phyloP scores from a whole-genome alignment of 1,284 basidiomycete genomes.

The Marasmius sp. region DNA sequence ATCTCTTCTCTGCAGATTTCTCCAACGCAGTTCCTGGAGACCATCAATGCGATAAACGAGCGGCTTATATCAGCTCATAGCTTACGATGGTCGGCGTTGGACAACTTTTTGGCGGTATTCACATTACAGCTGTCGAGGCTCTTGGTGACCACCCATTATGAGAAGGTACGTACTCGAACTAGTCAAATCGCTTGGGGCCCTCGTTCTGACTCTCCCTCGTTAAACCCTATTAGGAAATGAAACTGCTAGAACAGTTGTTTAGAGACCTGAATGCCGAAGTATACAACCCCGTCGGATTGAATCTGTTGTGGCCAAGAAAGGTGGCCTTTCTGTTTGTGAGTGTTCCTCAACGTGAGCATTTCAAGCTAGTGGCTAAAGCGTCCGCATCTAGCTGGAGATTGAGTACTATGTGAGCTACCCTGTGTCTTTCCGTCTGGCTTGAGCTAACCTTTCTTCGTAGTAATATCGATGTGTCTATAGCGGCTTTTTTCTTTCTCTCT shows the following conservation, averaged over 20 bases:
- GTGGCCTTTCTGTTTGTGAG: conserved; percentile 85
- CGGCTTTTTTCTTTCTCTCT: neutral
- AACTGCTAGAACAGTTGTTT: conserved; percentile 58
- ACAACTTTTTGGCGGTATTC: conserved; percentile 70
- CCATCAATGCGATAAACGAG: conserved; percentile 84
- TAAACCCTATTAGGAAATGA: conserved; percentile 66
- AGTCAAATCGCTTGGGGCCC: neutral
- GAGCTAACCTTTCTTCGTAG: neutral
- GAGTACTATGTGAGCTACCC: conserved; percentile 57
- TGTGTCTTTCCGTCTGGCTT: neutral
- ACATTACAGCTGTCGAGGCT: conserved; percentile 74
- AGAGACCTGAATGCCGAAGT: conserved; percentile 63
- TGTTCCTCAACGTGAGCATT: conserved; percentile 22
- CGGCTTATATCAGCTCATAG: conserved; percentile 78
- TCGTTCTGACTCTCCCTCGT: neutral
- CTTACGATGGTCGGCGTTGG: conserved; percentile 58
- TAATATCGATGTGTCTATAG: neutral
- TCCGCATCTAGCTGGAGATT: conserved; percentile 62
- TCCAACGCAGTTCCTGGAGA: conserved; percentile 80
- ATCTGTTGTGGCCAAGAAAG: conserved; percentile 76
- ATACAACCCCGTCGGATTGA: conserved; percentile 80
- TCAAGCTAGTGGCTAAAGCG: neutral
- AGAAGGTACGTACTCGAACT: conserved; percentile 50
- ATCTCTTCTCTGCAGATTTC: conserved; percentile 54
- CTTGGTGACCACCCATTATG: conserved; percentile 68